Conservation (phyloP, 2,329 filamentous ascomycete species). For the Neopestalotiopsis sp. region DNA sequence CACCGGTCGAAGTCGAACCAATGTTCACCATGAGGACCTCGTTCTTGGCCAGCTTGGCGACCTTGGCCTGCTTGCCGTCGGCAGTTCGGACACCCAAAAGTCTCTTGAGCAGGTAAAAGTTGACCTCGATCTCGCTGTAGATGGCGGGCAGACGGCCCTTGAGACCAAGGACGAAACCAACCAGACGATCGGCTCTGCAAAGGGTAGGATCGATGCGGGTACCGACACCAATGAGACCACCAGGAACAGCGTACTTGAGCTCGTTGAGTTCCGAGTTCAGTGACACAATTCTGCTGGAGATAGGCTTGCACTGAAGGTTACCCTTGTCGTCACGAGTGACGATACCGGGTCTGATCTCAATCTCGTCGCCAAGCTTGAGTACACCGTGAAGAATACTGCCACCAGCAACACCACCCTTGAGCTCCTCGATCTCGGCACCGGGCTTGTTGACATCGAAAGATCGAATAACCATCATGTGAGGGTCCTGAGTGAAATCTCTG, state of each 20-base stretch:
- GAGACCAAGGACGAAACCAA: slow-evolving; percentile 95
- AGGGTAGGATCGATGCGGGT: slow-evolving; percentile 97
- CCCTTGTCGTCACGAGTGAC: slow-evolving; percentile 94
- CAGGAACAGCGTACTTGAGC: slow-evolving; percentile 96
- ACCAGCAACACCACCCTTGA: slow-evolving; percentile 98
- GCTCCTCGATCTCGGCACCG: slow-evolving; percentile 95
- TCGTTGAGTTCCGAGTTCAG: slow-evolving; percentile 98
- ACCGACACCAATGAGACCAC: slow-evolving; percentile 97
- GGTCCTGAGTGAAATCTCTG: slow-evolving; percentile 88
- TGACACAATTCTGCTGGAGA: slow-evolving; percentile 93
- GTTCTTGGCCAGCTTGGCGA: slow-evolving; percentile 97
- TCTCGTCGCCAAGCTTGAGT: slow-evolving; percentile 95
- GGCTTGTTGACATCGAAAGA: slow-evolving; percentile 99
- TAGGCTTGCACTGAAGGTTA: slow-evolving; percentile 93
- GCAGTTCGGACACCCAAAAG: slow-evolving; percentile 96
- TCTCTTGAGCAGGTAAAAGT: slow-evolving; percentile 96
- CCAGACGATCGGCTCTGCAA: slow-evolving; percentile 97
- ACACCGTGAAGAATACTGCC: slow-evolving; percentile 96
- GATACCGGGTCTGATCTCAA: slow-evolving; percentile 98
- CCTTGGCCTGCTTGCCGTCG: slow-evolving; percentile 99
- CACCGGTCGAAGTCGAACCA: slow-evolving; percentile 94
- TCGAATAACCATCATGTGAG: slow-evolving; percentile 99
- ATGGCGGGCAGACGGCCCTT: slow-evolving; percentile 94
- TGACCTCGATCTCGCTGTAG: slow-evolving; percentile 98
- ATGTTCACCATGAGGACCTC: slow-evolving; percentile 99